Conservation (phyloP, 108 stramenopile genomes). For the Asterionellopsis glacialis region DNA sequence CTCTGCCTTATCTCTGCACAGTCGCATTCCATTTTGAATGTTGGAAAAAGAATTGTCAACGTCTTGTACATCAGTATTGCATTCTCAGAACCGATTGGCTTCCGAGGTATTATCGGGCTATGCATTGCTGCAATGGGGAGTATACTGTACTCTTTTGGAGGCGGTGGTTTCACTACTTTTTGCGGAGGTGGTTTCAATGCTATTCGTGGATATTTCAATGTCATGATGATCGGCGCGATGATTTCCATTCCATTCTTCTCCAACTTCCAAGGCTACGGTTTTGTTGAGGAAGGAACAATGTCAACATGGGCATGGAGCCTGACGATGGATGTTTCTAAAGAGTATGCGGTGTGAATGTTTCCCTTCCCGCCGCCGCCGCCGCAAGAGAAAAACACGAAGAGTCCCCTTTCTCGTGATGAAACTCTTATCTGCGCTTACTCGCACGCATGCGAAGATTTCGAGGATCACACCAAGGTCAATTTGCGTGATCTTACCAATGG, state of each 20-base stretch:
- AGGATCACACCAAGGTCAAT: not conserved
- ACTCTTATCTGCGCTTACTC: conserved; percentile 4
- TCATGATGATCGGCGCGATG: too few relatives aligned
- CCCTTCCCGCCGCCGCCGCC: conserved; percentile 1
- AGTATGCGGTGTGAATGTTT: conserved; percentile 4
- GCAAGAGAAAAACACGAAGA: not conserved
- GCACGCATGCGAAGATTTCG: not conserved
- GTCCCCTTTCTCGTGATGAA: not conserved
- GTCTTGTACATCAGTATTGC: conserved; percentile 13
- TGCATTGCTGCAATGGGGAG: not conserved
- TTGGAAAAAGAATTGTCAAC: conserved; percentile 25
- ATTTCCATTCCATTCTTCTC: too few relatives aligned
- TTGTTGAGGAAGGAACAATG: too few relatives aligned
- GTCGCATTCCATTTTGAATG: conserved; percentile 26
- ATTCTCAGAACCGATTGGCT: conserved; percentile 8
- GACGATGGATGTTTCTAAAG: not conserved
- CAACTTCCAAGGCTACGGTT: too few relatives aligned
- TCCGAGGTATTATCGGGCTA: not conserved
- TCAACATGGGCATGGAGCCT: too few relatives aligned
- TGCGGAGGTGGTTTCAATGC: too few relatives aligned
- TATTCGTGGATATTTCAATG: too few relatives aligned
- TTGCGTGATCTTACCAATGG: conserved; percentile 2
- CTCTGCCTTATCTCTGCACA: conserved; percentile 19
- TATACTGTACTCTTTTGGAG: too few relatives aligned
- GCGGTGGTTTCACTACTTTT: too few relatives aligned